Evolutionary conservation across 2,329 filamentous ascomycete species (phyloP), one percentile per base, ranked within the genome.

Genomic region (Orbilia oligospora): DNA sequence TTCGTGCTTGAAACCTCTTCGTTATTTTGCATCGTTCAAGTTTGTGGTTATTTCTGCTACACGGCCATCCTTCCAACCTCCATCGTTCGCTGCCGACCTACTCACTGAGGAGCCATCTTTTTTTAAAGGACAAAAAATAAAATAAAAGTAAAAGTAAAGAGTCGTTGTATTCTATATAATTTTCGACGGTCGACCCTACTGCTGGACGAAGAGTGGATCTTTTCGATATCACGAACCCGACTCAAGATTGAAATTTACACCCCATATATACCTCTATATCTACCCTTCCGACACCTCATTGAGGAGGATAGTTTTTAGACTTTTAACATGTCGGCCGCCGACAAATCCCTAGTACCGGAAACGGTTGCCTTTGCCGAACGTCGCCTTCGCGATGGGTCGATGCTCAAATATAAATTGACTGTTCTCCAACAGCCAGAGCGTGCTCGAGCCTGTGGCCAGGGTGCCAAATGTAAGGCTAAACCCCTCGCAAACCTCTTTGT

Each of bases 371-470:
- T 49, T 48, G 73, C 73, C 33, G 80, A 81, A 22, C 76, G 81
- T 55, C 80, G 75, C 46, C 75, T 82, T 36, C 80, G 81, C 38
- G 91, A 92, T 82, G 93, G 93, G 80, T 90, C 92, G 81, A 90
- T 88, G 80, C 88, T 97, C 81, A 93, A 90, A 83, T 98, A 98
- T 85, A 88, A 89, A 80, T 87, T 98, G 84, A 90, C 89, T 76
- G 94, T 98, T 71, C 91, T 97, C 82, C 96, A 99, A 85, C 93
- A 98, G 84, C 96, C 96, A 20, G 92, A 97, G 86, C 92, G 94
- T 83, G 95, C 96, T 63, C 90, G 96, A 87, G 96, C 96, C 70
- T 99, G 96, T 84, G 96, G 96, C 83, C 94, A 94, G 70, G 96
- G 96, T 77, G 93, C 93, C 68, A 98, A 98, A 86, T 97, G 93